These are phyloP conservation scores for Calcarisporium arbuscula DNA, from an alignment of 2,329 filamentous ascomycete genomes.

Conservation along the genomic window DNA sequence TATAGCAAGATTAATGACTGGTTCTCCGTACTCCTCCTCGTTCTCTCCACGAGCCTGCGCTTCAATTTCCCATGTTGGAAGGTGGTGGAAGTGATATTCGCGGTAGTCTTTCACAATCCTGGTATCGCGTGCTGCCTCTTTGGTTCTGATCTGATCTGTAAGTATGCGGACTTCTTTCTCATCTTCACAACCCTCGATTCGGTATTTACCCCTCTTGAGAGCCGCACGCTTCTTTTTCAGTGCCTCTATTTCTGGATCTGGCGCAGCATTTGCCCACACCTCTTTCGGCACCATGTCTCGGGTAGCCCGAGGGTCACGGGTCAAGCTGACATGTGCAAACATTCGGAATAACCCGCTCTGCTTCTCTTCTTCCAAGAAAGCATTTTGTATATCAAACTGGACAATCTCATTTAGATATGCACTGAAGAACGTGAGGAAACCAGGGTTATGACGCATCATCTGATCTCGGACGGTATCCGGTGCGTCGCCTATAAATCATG, in stretches of 20 bases:
- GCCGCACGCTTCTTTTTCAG: slow-evolving; percentile 12
- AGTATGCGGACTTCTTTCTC: slow-evolving; percentile 18
- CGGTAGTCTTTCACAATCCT: slow-evolving; percentile 16
- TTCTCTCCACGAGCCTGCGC: too few species aligned
- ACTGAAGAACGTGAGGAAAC: slow-evolving; percentile 19
- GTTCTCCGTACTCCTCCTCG: too few species aligned
- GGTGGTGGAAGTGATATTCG: too few species aligned
- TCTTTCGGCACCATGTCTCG: slow-evolving; percentile 22
- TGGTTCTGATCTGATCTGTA: slow-evolving; percentile 14
- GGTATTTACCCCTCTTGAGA: slow-evolving; percentile 20
- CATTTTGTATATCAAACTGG: slow-evolving; percentile 22
- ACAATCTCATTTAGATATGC: slow-evolving; percentile 22
- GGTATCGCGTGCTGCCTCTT: slow-evolving; percentile 11
- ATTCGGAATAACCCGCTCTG: slow-evolving; percentile 7
- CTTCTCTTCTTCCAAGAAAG: slow-evolving; percentile 16
- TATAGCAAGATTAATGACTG: too few species aligned
- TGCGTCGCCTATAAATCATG: slow-evolving; percentile 14
- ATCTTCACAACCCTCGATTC: slow-evolving; percentile 13
- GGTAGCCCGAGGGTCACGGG: slow-evolving; percentile 16
- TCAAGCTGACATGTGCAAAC: slow-evolving; percentile 17
- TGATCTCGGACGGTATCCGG: slow-evolving; percentile 19
- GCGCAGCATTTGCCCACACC: slow-evolving; percentile 17
- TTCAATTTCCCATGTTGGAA: too few species aligned
- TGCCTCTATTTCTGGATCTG: slow-evolving; percentile 18
- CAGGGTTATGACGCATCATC: slow-evolving; percentile 21